Conservation (phyloP, 768 basidiomycete genomes). For the Mycena rosella region DNA sequence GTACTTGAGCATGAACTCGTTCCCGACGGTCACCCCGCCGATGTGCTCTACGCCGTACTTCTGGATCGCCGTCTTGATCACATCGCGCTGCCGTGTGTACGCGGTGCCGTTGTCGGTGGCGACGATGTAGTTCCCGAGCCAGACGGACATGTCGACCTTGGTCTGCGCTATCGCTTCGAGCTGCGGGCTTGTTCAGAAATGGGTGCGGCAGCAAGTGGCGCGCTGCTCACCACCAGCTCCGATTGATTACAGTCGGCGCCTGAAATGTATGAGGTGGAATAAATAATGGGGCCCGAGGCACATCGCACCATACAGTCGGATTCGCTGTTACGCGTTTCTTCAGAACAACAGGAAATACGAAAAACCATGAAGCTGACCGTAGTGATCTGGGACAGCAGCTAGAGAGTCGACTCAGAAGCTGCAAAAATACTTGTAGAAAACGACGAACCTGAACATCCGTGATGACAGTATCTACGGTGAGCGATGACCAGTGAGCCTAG, state of each 20-base stretch:
- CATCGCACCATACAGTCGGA: constrained; percentile 82
- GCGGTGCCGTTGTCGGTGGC: constrained; percentile 74
- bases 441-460: constrained; percentile 74
- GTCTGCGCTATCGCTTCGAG: constrained; percentile 93
- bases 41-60: constrained; percentile 85
- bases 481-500: neutral
- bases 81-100: constrained; percentile 78
- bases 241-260: constrained; percentile 85
- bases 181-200: constrained; percentile 42
- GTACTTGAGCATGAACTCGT: constrained; percentile 89
- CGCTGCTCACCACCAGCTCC: constrained; percentile 70
- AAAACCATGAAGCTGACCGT: constrained; percentile 53
- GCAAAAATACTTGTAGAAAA: constrained; percentile 4
- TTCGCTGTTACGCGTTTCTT: constrained; percentile 53
- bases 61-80: constrained; percentile 76
- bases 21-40: constrained; percentile 89
- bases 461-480: constrained; percentile 64
- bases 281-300: neutral
- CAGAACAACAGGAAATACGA: neutral
- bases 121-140: constrained; percentile 76
- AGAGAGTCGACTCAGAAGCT: constrained; percentile 15
- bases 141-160: constrained; percentile 88
- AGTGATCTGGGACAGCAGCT: constrained; percentile 91
- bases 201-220: neutral
- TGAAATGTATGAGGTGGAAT: neutral